A percentile compares a stretch with the other conserved stretches of the same genome.
phyloP scores from a whole-genome alignment of 192 early-diverging fungal genomes.

The Geranomyces variabilis region DNA sequence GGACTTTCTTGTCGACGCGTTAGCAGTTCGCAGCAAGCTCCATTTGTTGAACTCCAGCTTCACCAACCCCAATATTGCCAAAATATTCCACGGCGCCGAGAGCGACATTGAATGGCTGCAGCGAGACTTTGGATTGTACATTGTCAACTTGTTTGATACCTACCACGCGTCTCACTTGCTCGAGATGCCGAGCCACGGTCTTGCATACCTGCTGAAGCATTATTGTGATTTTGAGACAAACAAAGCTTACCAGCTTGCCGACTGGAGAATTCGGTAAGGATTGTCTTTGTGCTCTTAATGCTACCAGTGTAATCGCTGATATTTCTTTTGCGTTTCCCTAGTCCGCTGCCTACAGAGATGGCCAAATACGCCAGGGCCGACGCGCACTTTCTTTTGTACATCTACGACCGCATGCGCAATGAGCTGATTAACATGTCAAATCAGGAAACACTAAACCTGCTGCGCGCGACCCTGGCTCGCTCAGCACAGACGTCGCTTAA shows the following conservation, averaged over 20 bases:
- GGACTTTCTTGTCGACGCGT: conserved; percentile 90
- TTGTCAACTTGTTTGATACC: conserved; percentile 97
- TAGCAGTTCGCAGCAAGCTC: conserved; percentile 74
- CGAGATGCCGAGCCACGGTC: conserved; percentile 76
- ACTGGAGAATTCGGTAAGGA: conserved; percentile 91
- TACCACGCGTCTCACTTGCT: conserved; percentile 89
- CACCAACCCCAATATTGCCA: conserved; percentile 84
- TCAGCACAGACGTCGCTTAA: conserved; percentile 72
- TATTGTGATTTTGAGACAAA: conserved; percentile 84
- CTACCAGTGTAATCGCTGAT: background rate
- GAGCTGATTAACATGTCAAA: conserved; percentile 72
- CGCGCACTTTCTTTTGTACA: conserved; percentile 94
- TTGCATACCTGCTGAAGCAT: conserved; percentile 78
- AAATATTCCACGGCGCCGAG: conserved; percentile 96
- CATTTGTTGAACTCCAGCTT: conserved; percentile 82
- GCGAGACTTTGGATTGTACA: conserved; percentile 93
- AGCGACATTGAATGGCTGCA: conserved; percentile 96
- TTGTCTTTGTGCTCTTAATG: background rate
- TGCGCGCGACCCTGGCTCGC: conserved; percentile 63
- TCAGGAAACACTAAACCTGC: conserved; percentile 65
- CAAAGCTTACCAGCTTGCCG: conserved; percentile 94
- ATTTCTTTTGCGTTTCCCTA: conserved; percentile 35
- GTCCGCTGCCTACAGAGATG: conserved; percentile 94
- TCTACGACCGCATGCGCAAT: conserved; percentile 90
- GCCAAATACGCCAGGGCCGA: conserved; percentile 88